Base-by-base conservation (phyloP, 352 stramenopile species). In the Pelagophyceae sp. region DNA sequence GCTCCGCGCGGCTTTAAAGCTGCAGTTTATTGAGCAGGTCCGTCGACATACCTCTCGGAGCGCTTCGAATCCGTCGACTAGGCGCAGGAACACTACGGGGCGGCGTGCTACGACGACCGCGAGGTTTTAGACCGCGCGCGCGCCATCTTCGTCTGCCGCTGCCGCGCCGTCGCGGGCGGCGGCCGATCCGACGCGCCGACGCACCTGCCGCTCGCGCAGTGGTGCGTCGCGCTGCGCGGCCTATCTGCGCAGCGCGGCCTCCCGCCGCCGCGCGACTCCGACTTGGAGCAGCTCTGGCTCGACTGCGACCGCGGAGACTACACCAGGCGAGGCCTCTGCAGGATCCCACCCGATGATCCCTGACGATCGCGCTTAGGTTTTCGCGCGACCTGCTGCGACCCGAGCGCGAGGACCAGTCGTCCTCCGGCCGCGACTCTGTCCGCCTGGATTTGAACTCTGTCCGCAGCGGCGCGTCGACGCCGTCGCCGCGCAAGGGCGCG, bases 271-370 rank as follows among this genome's bases (percentile, higher is more conserved):
- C 0, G 2, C 1, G 35, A 51, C 29, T 0, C 20, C 11, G 67
- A 54, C 11, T 20, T 74, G 5, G 67, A 31, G 33, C 35, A 51
- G 33, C 67, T 74, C 67, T 74, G 67, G 67, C 33, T 3, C 33
- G 67, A 11, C 67, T 74, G 67, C 67, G 67, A 74, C 67, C 61
- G 61, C 29, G 67, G 67, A 33, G 67, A 74, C 67, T 74, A 58
- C 67, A 37, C 11, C 35, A 11, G 45, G n/a, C n/a, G n/a, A n/a
- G n/a, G n/a, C n/a, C n/a, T n/a, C n/a, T n/a, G n/a, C n/a, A n/a
- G n/a, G n/a, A n/a, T n/a, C n/a, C n/a, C n/a, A n/a, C n/a, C n/a
- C n/a, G n/a, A n/a, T n/a, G n/a, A n/a, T n/a, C n/a, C n/a, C n/a
- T n/a, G n/a, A n/a, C n/a, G n/a, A n/a, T n/a, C n/a, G n/a, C n/a